Evolutionary conservation across 192 early-diverging fungal genomes (phyloP).

Genomic region (Pilaira anomala): DNA sequence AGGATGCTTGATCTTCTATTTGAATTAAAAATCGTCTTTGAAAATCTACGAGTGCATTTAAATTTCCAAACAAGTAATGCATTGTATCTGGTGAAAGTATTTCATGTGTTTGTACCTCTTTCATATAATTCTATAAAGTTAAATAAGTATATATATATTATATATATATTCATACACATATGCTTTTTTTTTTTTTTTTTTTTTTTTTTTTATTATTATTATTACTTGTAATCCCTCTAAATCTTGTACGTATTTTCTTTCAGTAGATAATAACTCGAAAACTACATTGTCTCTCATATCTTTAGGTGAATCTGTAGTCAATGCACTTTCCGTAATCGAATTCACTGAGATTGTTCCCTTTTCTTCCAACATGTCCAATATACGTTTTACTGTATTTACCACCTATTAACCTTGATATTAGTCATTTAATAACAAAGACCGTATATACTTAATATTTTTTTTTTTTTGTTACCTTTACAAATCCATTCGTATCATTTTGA

Average conservation of each 20-base stretch:
- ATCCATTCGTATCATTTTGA: constrained; percentile 94
- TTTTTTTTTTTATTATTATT: background rate
- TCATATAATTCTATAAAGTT: constrained; percentile 58
- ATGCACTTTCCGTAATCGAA: constrained; percentile 36
- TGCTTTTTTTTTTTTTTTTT: background rate
- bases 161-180: background rate
- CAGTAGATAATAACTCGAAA: constrained; percentile 89
- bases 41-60: constrained; percentile 90
- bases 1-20: constrained; percentile 75
- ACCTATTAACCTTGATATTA: constrained; percentile 51
- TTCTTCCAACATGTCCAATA: constrained; percentile 77
- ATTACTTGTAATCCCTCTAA: constrained; percentile 76
- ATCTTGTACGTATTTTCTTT: constrained; percentile 88
- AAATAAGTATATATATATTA: background rate
- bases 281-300: constrained; percentile 88
- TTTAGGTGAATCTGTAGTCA: constrained; percentile 60
- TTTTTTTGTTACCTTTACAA: constrained; percentile 77
- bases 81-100: constrained; percentile 79
- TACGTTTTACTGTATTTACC: constrained; percentile 76
- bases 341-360: constrained; percentile 48
- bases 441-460: background rate
- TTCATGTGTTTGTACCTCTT: constrained; percentile 62
- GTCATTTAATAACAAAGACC: background rate
- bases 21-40: constrained; percentile 90
- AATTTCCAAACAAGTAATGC: constrained; percentile 85